Evolutionary conservation across 345 rosid genomes (phyloP), one percentile per base, ranked within the genome.

Genomic region (Eucalyptus polybractea): DNA sequence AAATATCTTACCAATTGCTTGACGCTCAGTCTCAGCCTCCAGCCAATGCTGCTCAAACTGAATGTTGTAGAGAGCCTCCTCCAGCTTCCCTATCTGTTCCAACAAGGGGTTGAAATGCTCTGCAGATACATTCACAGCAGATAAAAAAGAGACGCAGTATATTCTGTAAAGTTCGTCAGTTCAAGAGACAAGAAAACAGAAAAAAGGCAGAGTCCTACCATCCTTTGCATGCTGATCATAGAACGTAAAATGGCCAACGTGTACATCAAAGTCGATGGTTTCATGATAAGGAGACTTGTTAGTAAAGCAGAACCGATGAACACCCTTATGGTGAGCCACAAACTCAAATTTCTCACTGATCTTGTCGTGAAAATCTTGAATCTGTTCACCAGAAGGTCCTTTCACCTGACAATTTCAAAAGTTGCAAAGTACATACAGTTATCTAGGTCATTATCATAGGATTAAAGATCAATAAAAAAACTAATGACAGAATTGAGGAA

Each of bases 21-120:
- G 97, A 51, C 96, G 98, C 87, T 96, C 97, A 19, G 97, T 95
- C 92, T 96, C 95, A 60, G 96, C 96, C 92, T 93, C 96, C 27
- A 96, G 93, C 96, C 96, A 96, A 88, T 95, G 98, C 92, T 95
- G 97, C 87, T 95, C 98, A 8, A 96, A 96, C 86, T 94, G 97
- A 87, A 96, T 92, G 89, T 94, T 94, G 91, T 94, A 93, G 86
- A 96, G 96, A 24, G 98, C 97, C 88, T 95, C 95, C 91, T 96
- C 96, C 56, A 96, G 88, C 90, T 93, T 95, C 42, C 91, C 91
- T 89, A 96, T 94, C 88, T 96, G 94, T 29, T 96, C 94, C 88
- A 94, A 87, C 91, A 94, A 88, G 8, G 97, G 95, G 50, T 92
- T 92, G 88, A 95, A 91, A 91, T 95, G 97, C 91, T 95, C 97